A percentile compares a stretch with the other conserved stretches of the same genome.
Conservation (phyloP, 768 basidiomycete genomes). For the Amylocystis lapponica region DNA sequence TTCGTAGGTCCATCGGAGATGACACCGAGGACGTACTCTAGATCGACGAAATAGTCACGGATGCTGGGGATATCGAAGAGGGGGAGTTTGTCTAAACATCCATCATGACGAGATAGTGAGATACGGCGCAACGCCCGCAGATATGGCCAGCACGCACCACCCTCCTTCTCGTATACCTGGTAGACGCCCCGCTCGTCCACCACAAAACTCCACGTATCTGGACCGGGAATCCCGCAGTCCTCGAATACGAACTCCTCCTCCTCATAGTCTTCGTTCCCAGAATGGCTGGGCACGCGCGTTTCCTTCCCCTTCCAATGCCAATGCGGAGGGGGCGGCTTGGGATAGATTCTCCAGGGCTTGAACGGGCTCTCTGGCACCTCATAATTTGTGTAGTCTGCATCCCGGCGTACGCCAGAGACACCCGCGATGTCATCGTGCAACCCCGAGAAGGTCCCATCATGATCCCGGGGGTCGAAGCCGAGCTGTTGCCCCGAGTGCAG, state of each 20-base stretch:
- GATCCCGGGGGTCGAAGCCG: conserved; percentile 91
- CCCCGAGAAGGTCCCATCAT: conserved; percentile 74
- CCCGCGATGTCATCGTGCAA: conserved; percentile 57
- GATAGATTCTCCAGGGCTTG: conserved; percentile 84
- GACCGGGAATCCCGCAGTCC: conserved; percentile 68
- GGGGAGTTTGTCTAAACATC: conserved; percentile 35
- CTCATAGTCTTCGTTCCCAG: conserved; percentile 18
- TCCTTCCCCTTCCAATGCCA: conserved; percentile 77
- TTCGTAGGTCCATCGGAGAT: conserved; percentile 96
- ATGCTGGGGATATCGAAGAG: conserved; percentile 78
- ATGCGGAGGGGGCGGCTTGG: conserved; percentile 88
- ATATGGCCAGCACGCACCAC: conserved; percentile 24
- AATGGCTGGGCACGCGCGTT: conserved; percentile 20
- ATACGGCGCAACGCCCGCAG: background rate
- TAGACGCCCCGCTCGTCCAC: conserved; percentile 89
- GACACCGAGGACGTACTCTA: conserved; percentile 85
- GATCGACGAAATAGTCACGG: conserved; percentile 92
- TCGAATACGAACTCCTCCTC: conserved; percentile 60
- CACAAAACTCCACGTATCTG: conserved; percentile 50
- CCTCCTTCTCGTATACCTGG: conserved; percentile 61
- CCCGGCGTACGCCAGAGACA: conserved; percentile 63
- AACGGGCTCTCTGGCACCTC: conserved; percentile 28
- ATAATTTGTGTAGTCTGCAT: conserved; percentile 36
- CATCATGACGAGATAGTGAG: background rate
- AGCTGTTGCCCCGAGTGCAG: conserved; percentile 79